Conservation (phyloP, 345 rosid genomes). For the Reutealis trisperma region DNA sequence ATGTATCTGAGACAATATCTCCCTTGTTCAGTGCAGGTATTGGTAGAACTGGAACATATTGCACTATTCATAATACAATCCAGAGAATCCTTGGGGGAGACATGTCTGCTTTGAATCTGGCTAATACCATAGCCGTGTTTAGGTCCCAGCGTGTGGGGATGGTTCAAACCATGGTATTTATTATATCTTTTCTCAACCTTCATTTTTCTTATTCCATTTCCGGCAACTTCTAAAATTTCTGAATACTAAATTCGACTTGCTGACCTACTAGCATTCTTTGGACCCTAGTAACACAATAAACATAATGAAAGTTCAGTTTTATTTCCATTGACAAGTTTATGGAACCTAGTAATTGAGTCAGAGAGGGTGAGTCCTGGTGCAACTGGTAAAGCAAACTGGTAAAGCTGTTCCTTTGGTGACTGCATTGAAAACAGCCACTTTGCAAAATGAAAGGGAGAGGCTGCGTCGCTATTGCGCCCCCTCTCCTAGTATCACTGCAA, state of each 20-base stretch:
- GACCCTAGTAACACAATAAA: not conserved
- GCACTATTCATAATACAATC: constrained; percentile 84
- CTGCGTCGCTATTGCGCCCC: no score
- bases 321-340: not conserved
- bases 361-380: no score
- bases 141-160: constrained; percentile 89
- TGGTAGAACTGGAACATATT: constrained; percentile 96
- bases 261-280: not conserved
- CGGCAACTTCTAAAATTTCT: not conserved
- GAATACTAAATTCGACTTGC: constrained; percentile 9
- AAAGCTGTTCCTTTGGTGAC: no score
- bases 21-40: constrained; percentile 83
- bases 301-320: not conserved
- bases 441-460: no score
- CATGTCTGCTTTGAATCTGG: constrained; percentile 76
- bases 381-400: no score
- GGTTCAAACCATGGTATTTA: constrained; percentile 89
- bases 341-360: not conserved
- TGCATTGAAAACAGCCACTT: no score
- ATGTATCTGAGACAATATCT: constrained; percentile 30
- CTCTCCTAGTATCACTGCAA: no score
- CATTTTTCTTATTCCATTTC: constrained; percentile 3
- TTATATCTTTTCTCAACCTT: constrained; percentile 10
- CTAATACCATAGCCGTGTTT: constrained; percentile 59
- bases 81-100: constrained; percentile 92